phyloP scores from a whole-genome alignment of 2,329 filamentous ascomycete genomes.

The Cercospora nicotianae region DNA sequence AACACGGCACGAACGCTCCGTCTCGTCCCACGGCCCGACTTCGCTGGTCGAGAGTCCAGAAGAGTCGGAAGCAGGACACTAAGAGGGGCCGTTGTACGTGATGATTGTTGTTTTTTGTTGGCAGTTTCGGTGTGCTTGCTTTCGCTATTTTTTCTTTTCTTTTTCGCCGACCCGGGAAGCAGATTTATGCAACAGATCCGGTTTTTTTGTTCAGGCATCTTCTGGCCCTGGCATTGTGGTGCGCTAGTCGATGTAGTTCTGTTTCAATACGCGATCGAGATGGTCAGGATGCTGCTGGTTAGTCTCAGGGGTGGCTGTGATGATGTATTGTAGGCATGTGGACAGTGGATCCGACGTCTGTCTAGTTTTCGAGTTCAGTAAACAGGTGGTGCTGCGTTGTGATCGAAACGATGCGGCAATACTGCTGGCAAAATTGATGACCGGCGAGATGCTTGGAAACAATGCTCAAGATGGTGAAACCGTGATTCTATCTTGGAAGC shows the following conservation, averaged over 20 bases:
- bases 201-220: background rate
- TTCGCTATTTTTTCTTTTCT: background rate
- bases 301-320: background rate
- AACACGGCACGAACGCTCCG: constrained; percentile 1
- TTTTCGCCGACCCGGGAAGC: background rate
- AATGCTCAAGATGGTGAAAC: background rate
- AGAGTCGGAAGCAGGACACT: background rate
- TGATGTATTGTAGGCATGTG: background rate
- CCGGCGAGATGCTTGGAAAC: background rate
- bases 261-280: background rate
- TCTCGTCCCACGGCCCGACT: constrained; percentile 5
- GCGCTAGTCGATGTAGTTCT: background rate
- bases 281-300: background rate
- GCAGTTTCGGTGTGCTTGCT: background rate
- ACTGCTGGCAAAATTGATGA: background rate
- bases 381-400: background rate
- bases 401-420: background rate
- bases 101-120: background rate
- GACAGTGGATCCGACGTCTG: background rate
- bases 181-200: background rate
- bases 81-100: background rate
- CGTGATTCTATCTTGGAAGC: too few relatives aligned
- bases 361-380: background rate
- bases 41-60: background rate
- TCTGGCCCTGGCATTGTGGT: background rate